A percentile compares a stretch with the other conserved stretches of the same genome.
Evolutionary conservation across 129 eudicot species (phyloP).

Genomic region (Pseudognaphalium luteoalbum): DNA sequence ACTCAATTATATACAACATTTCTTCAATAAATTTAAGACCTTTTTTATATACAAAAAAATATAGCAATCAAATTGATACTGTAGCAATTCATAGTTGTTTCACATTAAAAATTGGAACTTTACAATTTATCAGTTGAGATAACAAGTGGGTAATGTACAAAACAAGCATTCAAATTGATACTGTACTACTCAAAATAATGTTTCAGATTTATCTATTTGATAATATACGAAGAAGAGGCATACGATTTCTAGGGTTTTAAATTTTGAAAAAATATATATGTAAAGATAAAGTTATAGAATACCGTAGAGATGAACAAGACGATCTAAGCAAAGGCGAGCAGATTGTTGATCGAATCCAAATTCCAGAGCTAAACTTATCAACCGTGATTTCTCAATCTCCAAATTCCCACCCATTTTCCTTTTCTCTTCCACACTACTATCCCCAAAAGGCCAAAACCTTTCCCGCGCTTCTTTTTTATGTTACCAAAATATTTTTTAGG

Average conservation of each 20-base stretch:
- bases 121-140: not conserved
- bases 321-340: conserved; percentile 68
- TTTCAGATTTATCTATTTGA: too few species aligned
- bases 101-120: too few species aligned
- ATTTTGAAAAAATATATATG: not conserved
- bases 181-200: not conserved
- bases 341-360: conserved; percentile 80
- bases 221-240: too few species aligned
- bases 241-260: conserved; percentile 33
- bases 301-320: conserved; percentile 87
- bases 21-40: not conserved
- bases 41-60: too few species aligned
- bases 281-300: conserved; percentile 5
- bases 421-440: not conserved
- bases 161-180: conserved; percentile 7
- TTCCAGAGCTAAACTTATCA: conserved; percentile 82
- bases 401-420: conserved; percentile 21
- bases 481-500: too few species aligned
- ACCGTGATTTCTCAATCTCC: conserved; percentile 65
- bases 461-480: not conserved
- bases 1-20: conserved; percentile 7
- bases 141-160: not conserved
- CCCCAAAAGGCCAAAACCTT: not conserved
- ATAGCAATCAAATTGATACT: too few species aligned
- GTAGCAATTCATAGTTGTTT: not conserved